A percentile compares a stretch with the other conserved stretches of the same genome.
phyloP scores from a whole-genome alignment of 208 protist species.

The Leishmania braziliensis region DNA sequence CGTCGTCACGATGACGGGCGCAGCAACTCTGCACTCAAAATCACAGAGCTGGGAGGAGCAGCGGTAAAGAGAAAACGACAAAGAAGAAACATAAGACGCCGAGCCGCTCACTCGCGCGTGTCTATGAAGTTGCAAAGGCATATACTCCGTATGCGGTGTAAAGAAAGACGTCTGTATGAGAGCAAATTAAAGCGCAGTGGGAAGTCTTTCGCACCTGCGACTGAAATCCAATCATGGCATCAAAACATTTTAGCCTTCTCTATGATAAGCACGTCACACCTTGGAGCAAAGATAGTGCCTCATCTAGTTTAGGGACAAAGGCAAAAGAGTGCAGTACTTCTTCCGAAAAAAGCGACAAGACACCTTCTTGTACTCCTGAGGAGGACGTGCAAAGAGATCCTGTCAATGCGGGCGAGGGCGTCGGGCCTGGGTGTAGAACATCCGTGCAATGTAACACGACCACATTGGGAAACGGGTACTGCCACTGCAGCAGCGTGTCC shows the following conservation, averaged over 20 bases:
- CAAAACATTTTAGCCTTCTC: background rate
- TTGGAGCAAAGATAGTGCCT: conserved; percentile 13
- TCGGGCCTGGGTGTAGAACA: background rate
- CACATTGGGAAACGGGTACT: conserved; percentile 32
- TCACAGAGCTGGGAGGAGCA: background rate
- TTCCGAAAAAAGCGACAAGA: conserved; percentile 23
- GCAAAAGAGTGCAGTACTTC: conserved; percentile 17
- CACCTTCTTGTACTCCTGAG: background rate
- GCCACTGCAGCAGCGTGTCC: conserved; percentile 49
- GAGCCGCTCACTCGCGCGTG: background rate
- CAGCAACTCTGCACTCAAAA: background rate
- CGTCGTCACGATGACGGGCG: background rate
- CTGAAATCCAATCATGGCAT: background rate
- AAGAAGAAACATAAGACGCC: background rate
- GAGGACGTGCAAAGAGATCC: background rate
- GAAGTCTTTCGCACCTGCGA: background rate
- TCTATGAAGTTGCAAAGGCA: background rate
- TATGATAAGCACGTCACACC: background rate
- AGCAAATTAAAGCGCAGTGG: background rate
- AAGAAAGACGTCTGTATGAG: background rate
- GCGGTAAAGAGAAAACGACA: background rate
- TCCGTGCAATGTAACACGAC: conserved; percentile 36
- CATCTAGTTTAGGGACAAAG: background rate
- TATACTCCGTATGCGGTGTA: background rate
- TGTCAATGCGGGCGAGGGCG: background rate